Evolutionary conservation across 345 rosid species (phyloP).

Genomic region (Melaleuca alternifolia): DNA sequence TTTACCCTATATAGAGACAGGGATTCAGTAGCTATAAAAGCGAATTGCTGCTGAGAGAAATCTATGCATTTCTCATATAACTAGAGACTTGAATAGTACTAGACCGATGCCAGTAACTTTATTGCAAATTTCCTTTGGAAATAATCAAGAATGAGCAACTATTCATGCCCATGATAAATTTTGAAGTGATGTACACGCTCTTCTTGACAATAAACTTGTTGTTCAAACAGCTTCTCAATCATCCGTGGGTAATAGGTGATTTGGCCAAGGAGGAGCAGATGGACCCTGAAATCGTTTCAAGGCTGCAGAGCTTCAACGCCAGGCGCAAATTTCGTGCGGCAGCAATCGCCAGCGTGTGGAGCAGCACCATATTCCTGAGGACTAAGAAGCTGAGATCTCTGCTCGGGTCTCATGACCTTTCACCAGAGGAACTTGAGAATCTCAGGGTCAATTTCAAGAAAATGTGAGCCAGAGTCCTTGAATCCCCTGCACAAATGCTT

Average conservation of each 20-base stretch:
- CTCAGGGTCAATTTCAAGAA: slow-evolving; percentile 36
- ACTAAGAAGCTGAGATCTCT: slow-evolving; percentile 43
- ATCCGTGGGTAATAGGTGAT: slow-evolving; percentile 62
- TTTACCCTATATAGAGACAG: background rate
- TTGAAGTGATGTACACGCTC: background rate
- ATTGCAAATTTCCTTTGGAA: background rate
- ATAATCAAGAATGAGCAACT: background rate
- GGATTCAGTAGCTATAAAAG: background rate
- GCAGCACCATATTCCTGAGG: slow-evolving; percentile 44
- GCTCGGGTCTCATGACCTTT: slow-evolving; percentile 49
- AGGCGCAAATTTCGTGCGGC: slow-evolving; percentile 53
- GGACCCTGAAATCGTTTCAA: slow-evolving; percentile 50
- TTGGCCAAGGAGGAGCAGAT: slow-evolving; percentile 47
- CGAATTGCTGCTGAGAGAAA: background rate
- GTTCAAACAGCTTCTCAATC: slow-evolving; percentile 30
- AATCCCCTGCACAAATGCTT: background rate
- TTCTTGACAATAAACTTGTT: background rate
- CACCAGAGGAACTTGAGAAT: slow-evolving; percentile 34
- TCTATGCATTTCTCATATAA: background rate
- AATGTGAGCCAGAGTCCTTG: slow-evolving; percentile 18
- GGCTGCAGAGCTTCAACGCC: slow-evolving; percentile 49
- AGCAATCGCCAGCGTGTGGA: slow-evolving; percentile 50
- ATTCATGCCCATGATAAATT: background rate
- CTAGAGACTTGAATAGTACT: background rate
- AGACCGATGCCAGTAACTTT: background rate